Base-by-base conservation (phyloP, 306 rosid genomes). In the Trifolium pratense region DNA sequence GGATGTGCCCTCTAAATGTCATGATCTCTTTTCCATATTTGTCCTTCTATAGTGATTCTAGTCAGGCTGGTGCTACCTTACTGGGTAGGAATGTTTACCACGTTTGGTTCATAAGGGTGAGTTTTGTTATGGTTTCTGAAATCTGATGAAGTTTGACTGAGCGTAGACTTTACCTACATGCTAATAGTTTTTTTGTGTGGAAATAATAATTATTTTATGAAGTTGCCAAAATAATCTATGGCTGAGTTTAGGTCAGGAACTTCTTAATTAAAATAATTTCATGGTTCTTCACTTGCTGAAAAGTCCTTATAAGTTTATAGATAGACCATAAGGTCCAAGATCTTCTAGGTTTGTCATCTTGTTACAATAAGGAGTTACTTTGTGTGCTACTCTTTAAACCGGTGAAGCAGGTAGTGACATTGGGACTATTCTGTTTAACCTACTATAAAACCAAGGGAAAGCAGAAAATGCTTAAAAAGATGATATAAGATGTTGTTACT, bases 91-190 rank as follows among this genome's bases (percentile, higher is more conserved):
- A 29, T 17, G 7, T 58, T 76, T 61, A 39, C 3, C 29, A 8
- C 59, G 65, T 21, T 51, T n/a, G 46, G 45, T 36, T 21, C 20
- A 7, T 2, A 21, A 66, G 79, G 60, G 10, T 71, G 20, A 36
- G 75, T 29, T 66, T 0, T 55, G 37, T 37, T 36, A 17, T 71
- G 62, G 43, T 51, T 71, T 58, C 34, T 76, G 51, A 45, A 80
- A 57, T 23, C 31, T 58, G 75, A 46, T 31, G 3, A 37, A 46
- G 42, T 71, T 79, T 34, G 31, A 39, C 32, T 31, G 46, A 48
- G 37, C 10, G 7, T 34, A 36, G 26, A 56, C 78, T 39, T 16
- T 17, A 25, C 51, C 7, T 20, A 12, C 16, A 34, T 63, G 70
- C 26, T 32, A 5, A 7, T 61, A 10, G 3, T 21, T 36, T 53